phyloP scores from a whole-genome alignment of 148 eudicot genomes.

The Cornus controversa region DNA sequence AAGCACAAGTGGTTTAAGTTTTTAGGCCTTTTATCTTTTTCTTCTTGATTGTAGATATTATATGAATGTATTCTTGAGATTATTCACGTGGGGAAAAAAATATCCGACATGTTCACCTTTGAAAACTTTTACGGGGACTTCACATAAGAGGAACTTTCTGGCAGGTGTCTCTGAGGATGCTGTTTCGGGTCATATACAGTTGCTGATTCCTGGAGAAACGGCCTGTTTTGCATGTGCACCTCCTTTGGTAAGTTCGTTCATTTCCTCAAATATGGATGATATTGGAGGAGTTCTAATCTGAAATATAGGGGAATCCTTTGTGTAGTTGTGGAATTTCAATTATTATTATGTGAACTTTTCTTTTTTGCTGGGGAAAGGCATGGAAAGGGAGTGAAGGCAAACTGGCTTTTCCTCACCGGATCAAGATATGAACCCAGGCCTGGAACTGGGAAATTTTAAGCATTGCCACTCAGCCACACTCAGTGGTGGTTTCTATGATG shows the following conservation, averaged over 20 bases:
- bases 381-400: too few relatives aligned
- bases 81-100: neutral
- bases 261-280: neutral
- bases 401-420: too few relatives aligned
- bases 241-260: conserved; percentile 67
- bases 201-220: conserved; percentile 94
- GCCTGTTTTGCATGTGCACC: conserved; percentile 99
- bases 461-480: too few relatives aligned
- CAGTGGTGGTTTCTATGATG: neutral
- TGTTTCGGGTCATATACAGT: conserved; percentile 95
- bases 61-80: conserved; percentile 6
- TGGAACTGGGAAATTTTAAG: too few relatives aligned
- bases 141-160: conserved; percentile 12
- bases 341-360: neutral
- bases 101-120: neutral
- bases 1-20: neutral
- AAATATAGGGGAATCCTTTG: neutral
- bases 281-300: neutral
- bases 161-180: conserved; percentile 99
- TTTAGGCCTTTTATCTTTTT: neutral
- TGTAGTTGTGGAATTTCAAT: neutral
- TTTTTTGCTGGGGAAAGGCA: too few relatives aligned
- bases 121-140: neutral
- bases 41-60: conserved; percentile 5
- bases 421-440: too few relatives aligned